phyloP scores from a whole-genome alignment of 148 eudicot genomes.

The Tetragonia tetragonoides region DNA sequence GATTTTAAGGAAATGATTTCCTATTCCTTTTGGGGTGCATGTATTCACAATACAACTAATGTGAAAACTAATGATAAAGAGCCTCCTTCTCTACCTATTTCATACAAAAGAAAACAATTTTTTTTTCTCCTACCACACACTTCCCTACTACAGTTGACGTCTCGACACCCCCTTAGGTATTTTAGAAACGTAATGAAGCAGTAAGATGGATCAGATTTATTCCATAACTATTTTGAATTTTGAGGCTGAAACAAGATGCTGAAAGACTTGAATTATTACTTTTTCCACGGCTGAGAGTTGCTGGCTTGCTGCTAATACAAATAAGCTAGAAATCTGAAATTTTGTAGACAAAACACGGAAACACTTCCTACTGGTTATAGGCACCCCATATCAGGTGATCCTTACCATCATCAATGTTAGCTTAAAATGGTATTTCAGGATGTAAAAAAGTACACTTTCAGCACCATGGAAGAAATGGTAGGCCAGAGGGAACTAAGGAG shows the following conservation, averaged over 20 bases:
- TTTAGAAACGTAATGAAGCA: not conserved
- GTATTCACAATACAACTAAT: not conserved
- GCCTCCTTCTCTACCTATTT: not conserved
- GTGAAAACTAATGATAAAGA: not conserved
- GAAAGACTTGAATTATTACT: too few species aligned
- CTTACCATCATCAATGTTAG: not conserved
- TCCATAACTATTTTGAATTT: too few species aligned
- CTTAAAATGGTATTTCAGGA: not conserved
- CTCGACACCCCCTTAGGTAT: not conserved
- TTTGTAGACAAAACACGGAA: not conserved
- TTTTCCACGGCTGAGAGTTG: too few species aligned
- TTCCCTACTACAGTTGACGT: not conserved
- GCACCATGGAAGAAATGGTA: not conserved
- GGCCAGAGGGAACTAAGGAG: not conserved
- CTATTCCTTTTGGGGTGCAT: not conserved
- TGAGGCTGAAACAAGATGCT: too few species aligned
- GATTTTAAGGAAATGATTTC: not conserved
- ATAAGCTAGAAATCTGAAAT: not conserved
- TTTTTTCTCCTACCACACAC: not conserved
- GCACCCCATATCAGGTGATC: not conserved
- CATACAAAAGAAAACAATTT: not conserved
- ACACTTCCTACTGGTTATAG: not conserved
- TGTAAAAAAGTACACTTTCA: not conserved
- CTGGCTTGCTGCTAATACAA: not conserved
- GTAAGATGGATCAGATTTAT: not conserved